Evolutionary conservation across 257 asterid species (phyloP).

Genomic region (Nicotiana obtusifolia): DNA sequence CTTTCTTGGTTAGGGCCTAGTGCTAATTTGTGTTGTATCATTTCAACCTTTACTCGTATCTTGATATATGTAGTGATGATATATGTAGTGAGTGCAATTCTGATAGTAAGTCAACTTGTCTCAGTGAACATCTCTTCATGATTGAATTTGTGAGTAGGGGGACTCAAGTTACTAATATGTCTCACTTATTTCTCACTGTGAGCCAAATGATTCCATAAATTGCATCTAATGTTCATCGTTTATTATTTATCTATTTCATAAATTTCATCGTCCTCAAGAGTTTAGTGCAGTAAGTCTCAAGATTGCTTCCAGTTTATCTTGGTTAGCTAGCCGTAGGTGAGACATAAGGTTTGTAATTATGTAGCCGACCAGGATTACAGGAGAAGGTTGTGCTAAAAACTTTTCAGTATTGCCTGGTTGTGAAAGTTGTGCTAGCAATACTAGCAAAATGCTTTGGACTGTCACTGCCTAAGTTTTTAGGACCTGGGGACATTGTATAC

Average conservation of each 20-base stretch:
- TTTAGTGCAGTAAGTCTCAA: not conserved
- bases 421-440: not conserved
- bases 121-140: not conserved
- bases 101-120: not conserved
- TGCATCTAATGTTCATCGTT: not conserved
- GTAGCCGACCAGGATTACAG: not conserved
- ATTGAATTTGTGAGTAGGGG: slow-evolving; percentile 4
- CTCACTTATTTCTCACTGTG: not conserved
- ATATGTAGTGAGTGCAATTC: not conserved
- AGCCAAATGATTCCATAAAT: not conserved
- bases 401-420: not conserved
- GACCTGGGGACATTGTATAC: not conserved
- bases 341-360: not conserved
- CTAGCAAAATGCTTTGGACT: not conserved
- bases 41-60: not conserved
- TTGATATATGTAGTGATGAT: not conserved
- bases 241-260: not conserved
- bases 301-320: not conserved
- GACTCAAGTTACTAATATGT: not conserved
- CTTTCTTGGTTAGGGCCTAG: not conserved
- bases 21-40: slow-evolving; percentile 5
- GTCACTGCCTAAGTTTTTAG: not conserved
- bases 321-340: not conserved
- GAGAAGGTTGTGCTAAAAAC: not conserved
- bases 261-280: not conserved